Conservation (phyloP, 73 alveolate genomes). For the Paramecium sonneborni region DNA sequence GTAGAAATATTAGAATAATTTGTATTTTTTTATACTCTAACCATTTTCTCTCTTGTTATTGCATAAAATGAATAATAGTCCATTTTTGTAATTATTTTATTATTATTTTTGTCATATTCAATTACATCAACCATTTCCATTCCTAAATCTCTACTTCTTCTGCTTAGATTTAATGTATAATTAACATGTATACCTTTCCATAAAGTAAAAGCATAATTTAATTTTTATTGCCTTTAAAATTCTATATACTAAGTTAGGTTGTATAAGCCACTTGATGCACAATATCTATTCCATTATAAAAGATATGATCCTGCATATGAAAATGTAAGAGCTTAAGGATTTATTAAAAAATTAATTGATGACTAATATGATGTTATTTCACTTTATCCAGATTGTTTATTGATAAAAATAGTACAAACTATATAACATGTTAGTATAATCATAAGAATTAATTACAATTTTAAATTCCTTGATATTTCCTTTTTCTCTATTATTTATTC, state of each 20-base stretch:
- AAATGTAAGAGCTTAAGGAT: not conserved
- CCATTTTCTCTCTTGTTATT: not conserved
- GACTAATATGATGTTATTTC: not conserved
- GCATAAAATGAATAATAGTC: not conserved
- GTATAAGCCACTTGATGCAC: not conserved
- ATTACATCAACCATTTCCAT: not conserved
- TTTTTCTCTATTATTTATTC: not conserved
- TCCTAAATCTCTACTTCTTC: not conserved
- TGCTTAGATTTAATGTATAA: not conserved
- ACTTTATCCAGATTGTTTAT: not conserved
- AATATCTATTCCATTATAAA: constrained; percentile 12
- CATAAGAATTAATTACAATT: not conserved
- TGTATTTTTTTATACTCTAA: not conserved
- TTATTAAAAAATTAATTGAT: not conserved
- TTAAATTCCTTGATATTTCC: not conserved
- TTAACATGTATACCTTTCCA: not conserved
- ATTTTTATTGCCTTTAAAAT: not conserved
- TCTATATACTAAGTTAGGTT: not conserved
- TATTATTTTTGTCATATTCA: not conserved
- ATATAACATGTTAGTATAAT: not conserved
- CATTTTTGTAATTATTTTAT: not conserved
- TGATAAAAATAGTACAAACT: not conserved
- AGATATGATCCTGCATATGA: not conserved
- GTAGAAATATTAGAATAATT: not conserved
- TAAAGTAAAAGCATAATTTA: not conserved